Conservation (phyloP, 1,284 basidiomycete genomes). For the Cystobasidium pallidum region DNA sequence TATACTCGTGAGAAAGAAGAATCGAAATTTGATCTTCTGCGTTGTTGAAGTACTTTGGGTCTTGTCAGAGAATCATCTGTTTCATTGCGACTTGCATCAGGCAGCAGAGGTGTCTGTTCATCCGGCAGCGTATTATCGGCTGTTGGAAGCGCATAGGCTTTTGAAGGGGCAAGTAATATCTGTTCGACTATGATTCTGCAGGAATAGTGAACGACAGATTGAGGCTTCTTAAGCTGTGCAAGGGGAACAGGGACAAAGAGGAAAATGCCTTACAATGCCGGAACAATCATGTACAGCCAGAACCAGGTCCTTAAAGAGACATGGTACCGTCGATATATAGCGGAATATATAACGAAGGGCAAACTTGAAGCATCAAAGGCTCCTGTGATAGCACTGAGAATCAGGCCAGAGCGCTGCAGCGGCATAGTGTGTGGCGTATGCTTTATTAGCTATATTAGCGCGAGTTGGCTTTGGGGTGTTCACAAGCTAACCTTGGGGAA, state of each 20-base stretch:
- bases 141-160: conserved; percentile 14
- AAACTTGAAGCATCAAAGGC: conserved; percentile 58
- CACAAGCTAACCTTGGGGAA: conserved; percentile 53
- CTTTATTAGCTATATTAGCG: no score
- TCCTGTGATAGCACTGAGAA: conserved; percentile 58
- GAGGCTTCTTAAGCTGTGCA: no score
- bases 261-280: conserved; percentile 53
- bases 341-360: conserved; percentile 56
- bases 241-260: neutral
- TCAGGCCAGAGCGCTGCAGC: conserved; percentile 56
- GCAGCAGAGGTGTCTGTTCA: conserved; percentile 41
- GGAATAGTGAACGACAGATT: no score
- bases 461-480: neutral
- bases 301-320: conserved; percentile 56
- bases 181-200: conserved; percentile 55
- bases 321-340: conserved; percentile 50
- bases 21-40: conserved; percentile 24
- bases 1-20: conserved; percentile 47
- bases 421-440: no score
- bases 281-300: conserved; percentile 56
- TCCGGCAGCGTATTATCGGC: conserved; percentile 16
- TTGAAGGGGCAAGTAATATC: conserved; percentile 52
- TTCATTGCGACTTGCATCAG: neutral
- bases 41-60: conserved; percentile 21
- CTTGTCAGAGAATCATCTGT: conserved; percentile 1